Percentiles rank a stretch among this genome's conserved stretches.
Conservation (phyloP, 108 stramenopile species). For the Schizochytrium sp. region DNA sequence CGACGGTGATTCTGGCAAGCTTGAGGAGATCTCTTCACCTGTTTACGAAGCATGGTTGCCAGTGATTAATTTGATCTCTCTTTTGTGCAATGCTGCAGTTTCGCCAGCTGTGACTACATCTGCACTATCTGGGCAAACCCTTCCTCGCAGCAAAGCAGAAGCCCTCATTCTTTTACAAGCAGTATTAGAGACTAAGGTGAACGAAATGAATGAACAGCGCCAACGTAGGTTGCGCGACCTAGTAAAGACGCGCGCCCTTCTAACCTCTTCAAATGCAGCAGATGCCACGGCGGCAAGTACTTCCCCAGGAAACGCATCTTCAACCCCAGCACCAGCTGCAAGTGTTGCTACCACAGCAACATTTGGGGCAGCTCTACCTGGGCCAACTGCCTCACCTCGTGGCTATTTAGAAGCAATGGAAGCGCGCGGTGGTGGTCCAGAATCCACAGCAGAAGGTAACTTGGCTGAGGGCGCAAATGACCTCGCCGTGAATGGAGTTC, state of each 20-base stretch:
- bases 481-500: no score
- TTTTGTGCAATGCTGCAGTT: neutral
- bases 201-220: slow-evolving; percentile 41
- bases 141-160: neutral
- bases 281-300: neutral
- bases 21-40: slow-evolving; percentile 25
- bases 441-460: no score
- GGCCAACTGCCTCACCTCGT: no score
- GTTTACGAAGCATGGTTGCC: slow-evolving; percentile 45
- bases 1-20: slow-evolving; percentile 43
- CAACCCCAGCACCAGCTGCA: neutral
- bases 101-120: neutral
- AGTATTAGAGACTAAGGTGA: slow-evolving; percentile 24
- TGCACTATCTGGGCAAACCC: neutral
- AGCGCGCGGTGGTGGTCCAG: no score
- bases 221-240: slow-evolving; percentile 14
- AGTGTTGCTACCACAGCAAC: neutral
- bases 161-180: slow-evolving; percentile 37
- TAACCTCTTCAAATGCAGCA: slow-evolving; percentile 24
- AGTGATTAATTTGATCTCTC: slow-evolving; percentile 11
- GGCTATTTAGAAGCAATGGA: no score
- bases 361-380: neutral
- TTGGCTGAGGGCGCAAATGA: no score
- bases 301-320: neutral
- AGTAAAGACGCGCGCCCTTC: slow-evolving; percentile 1